Evolutionary conservation across 768 basidiomycete species (phyloP), one percentile per base, ranked within the genome.

Genomic region (Collybiopsis confluens): DNA sequence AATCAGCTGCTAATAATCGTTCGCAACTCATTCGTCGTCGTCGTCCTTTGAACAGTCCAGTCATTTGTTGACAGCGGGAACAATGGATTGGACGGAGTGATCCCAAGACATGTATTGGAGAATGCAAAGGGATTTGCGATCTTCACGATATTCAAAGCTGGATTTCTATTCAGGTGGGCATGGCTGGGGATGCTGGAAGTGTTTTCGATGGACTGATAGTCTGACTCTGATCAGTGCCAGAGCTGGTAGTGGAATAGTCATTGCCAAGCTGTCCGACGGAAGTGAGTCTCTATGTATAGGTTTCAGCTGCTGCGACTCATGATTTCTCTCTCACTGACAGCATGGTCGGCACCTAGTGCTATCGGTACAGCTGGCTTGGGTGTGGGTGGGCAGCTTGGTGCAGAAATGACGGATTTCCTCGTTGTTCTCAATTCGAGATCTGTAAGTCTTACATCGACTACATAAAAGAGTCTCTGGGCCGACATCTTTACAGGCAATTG

Each of bases 281-380:
- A 74, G 91, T 93, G 64, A 71, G 92, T 73, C n/a, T 21, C 26
- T 54, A 38, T 53, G 21, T 42, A 46, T 18, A 21, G n/a, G n/a
- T n/a, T n/a, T n/a, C n/a, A n/a, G n/a, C n/a, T n/a, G n/a, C n/a
- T n/a, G n/a, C n/a, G n/a, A n/a, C n/a, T n/a, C n/a, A n/a, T n/a
- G n/a, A n/a, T n/a, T n/a, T n/a, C n/a, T n/a, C n/a, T n/a, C n/a
- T n/a, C n/a, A n/a, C n/a, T n/a, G n/a, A n/a, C n/a, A 93, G 89
- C 81, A 35, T 99, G 95, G 95, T 92, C 90, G 33, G 85, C 94
- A 18, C 97, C 97, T 2, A 90, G 88, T 64, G 97, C 96, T 2
- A 96, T 99, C 42, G 95, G 94, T 23, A 86, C 91, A 2, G 96
- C 88, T 13, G 96, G 96, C 0, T 64, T 95, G 4, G 96, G 96